Evolutionary conservation across 495 filamentous ascomycete genomes (phyloP).

Genomic region (Umbilicaria muhlenbergii): DNA sequence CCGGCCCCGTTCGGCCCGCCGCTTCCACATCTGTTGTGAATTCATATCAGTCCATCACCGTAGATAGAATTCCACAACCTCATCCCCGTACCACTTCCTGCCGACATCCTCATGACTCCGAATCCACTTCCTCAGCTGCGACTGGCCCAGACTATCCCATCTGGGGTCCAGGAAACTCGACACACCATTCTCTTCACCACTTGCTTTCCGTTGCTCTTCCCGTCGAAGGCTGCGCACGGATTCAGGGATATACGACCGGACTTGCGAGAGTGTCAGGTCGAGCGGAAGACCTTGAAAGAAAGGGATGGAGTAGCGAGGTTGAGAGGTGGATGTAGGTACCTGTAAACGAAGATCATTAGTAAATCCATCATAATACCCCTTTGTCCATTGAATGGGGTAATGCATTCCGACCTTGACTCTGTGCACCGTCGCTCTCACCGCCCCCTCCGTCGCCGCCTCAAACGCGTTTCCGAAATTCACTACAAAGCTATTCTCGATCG

Average conservation of each 20-base stretch:
- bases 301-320: conserved; percentile 9
- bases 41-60: no score
- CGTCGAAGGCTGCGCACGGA: conserved; percentile 12
- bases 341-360: no score
- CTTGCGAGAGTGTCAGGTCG: conserved; percentile 23
- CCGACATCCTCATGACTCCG: conserved; percentile 27
- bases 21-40: no score
- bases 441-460: conserved; percentile 36
- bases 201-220: not conserved
- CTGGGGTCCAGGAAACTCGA: conserved; percentile 26
- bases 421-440: conserved; percentile 36
- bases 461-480: conserved; percentile 44
- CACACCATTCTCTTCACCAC: conserved; percentile 11
- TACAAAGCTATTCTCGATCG: conserved; percentile 32
- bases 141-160: conserved; percentile 31
- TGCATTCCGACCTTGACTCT: conserved; percentile 21
- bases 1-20: no score
- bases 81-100: conserved; percentile 22
- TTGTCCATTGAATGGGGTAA: conserved; percentile 4
- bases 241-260: conserved; percentile 14
- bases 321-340: no score
- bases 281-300: conserved; percentile 31
- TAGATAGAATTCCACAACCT: no score
- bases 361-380: conserved; percentile 15
- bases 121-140: conserved; percentile 29